Percentiles rank a stretch among this genome's conserved stretches.
These are phyloP conservation scores for Leptographium radiaticola DNA, from an alignment of 2,329 filamentous ascomycete species.

Conservation along the genomic window DNA sequence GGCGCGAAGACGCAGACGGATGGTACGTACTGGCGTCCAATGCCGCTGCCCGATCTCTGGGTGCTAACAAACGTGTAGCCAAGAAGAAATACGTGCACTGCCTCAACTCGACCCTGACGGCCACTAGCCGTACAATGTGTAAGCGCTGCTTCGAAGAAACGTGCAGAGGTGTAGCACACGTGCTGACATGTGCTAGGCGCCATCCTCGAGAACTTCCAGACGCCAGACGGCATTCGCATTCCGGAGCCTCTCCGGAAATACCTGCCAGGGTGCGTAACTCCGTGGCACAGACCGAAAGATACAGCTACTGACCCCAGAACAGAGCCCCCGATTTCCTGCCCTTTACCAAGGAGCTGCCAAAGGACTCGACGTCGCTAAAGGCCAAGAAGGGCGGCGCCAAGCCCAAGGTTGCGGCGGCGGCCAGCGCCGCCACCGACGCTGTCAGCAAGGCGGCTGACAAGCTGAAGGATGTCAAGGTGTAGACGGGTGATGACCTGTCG, in stretches of 20 bases:
- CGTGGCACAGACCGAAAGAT: not conserved
- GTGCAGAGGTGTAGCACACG: not conserved
- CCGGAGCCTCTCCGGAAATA: constrained; percentile 80
- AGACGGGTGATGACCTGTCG: not conserved
- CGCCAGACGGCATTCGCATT: constrained; percentile 67
- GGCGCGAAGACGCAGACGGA: constrained; percentile 79
- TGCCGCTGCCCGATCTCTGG: too few species aligned
- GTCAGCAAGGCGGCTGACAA: constrained; percentile 16
- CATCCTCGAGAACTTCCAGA: constrained; percentile 94
- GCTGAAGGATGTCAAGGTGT: constrained; percentile 16
- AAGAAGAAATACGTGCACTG: constrained; percentile 94
- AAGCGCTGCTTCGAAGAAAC: not conserved
- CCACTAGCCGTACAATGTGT: constrained; percentile 35
- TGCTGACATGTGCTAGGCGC: constrained; percentile 6
- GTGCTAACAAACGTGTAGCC: constrained; percentile 3
- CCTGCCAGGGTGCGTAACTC: constrained; percentile 51
- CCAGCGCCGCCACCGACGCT: constrained; percentile 8
- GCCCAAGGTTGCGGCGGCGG: constrained; percentile 12
- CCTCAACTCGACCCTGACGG: constrained; percentile 50
- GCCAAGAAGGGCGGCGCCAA: constrained; percentile 13
- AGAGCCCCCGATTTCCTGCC: constrained; percentile 72
- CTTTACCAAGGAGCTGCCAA: constrained; percentile 73
- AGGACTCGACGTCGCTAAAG: constrained; percentile 34
- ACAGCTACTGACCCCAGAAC: not conserved
- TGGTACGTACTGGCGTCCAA: constrained; percentile 18